phyloP scores from a whole-genome alignment of 2,329 filamentous ascomycete genomes.

The Chrysosporium queenslandicum region DNA sequence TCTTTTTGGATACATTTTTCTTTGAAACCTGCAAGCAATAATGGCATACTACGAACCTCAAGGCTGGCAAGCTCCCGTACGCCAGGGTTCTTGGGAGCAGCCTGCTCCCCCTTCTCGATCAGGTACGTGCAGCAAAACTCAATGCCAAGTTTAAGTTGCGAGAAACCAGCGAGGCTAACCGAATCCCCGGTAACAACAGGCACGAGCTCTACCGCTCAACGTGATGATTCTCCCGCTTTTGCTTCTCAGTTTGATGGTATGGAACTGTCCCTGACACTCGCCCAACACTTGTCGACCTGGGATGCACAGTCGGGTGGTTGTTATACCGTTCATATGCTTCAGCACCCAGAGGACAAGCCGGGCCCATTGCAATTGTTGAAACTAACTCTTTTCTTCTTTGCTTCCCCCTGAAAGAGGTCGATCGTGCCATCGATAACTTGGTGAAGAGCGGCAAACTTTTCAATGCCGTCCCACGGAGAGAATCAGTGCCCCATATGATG shows the following conservation, averaged over 20 bases:
- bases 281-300: background rate
- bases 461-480: conserved; percentile 61
- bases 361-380: background rate
- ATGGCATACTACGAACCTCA: conserved; percentile 65
- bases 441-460: conserved; percentile 95
- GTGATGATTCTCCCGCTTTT: conserved; percentile 69
- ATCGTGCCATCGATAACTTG: conserved; percentile 88
- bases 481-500: conserved; percentile 61
- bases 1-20: conserved; percentile 4
- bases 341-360: background rate
- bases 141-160: background rate
- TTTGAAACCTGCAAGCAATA: conserved; percentile 19
- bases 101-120: conserved; percentile 62
- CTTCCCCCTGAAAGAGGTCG: conserved; percentile 77
- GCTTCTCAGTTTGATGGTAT: conserved; percentile 82
- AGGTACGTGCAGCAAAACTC: conserved; percentile 40
- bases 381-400: conserved; percentile 5
- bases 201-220: conserved; percentile 62
- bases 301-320: too few species aligned
- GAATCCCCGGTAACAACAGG: conserved; percentile 39
- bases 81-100: conserved; percentile 63
- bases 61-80: conserved; percentile 51
- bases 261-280: conserved; percentile 29
- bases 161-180: background rate
- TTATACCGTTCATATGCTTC: conserved; percentile 13